Evolutionary conservation across 768 basidiomycete species (phyloP).

Genomic region (Cytidiella melzeri): DNA sequence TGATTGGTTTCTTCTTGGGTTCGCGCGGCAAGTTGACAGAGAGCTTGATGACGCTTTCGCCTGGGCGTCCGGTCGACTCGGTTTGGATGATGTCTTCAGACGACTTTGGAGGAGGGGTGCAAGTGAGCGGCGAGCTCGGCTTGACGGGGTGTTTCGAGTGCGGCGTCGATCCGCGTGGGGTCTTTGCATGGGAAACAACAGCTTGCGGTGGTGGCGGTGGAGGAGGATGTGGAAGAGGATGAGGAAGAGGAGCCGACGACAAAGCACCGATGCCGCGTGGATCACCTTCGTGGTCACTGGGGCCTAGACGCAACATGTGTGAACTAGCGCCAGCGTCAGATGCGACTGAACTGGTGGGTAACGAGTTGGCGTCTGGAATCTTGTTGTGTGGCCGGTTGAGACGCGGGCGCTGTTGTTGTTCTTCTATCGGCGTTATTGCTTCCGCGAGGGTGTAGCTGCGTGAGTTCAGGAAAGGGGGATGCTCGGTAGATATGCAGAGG

Average conservation of each 20-base stretch:
- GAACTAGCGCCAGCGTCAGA: neutral
- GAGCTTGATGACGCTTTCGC: slow-evolving; percentile 19
- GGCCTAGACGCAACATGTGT: neutral
- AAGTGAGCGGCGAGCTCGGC: neutral
- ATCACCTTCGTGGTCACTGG: neutral
- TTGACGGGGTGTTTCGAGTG: neutral
- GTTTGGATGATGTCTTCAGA: neutral
- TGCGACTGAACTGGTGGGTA: neutral
- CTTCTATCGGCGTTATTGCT: slow-evolving; percentile 2
- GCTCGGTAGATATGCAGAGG: neutral
- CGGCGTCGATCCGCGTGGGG: no score
- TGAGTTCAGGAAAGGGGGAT: neutral
- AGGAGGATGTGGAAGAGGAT: neutral
- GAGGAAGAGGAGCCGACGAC: neutral
- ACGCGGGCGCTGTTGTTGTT: neutral
- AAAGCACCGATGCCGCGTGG: neutral
- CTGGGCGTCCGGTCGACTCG: neutral
- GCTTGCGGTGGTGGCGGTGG: neutral
- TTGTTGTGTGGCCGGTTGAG: neutral
- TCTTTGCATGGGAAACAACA: no score
- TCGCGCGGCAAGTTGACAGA: slow-evolving; percentile 3
- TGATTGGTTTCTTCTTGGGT: slow-evolving; percentile 35
- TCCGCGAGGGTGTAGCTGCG: slow-evolving; percentile 11
- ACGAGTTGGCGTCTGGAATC: neutral
- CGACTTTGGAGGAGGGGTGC: neutral